Base-by-base conservation (phyloP, 2,329 filamentous ascomycete genomes). In the Phoma herbarum region DNA sequence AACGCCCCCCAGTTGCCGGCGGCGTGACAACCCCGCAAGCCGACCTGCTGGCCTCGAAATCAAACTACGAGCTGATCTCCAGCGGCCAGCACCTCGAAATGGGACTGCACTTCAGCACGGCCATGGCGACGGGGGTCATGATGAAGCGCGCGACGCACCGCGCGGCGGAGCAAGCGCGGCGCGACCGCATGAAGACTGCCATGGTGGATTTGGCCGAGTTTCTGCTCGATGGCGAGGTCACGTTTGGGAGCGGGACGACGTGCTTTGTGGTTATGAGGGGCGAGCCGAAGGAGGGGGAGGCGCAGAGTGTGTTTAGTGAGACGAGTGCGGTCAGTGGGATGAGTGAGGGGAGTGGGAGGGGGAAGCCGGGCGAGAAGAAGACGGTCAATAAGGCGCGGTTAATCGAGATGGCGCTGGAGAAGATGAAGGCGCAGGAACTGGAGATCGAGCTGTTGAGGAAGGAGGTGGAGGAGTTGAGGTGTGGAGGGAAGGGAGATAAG, bases 51-150 rank as follows among this genome's bases (percentile, higher is more conserved):
- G 70, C 70, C 20, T 68, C 66, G 10, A 73, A 73, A 58, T 67
- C 63, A 50, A 73, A 73, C 57, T 73, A 73, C 47, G 70, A 73
- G 47, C 59, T 71, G 23, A 73, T 73, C 11, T 70, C 69, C 20
- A 66, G 64, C 1, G 70, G 70, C 48, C 66, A 71, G 35, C 70
- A 73, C 42, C 57, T 71, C 8, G 70, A 73, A 57, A 73, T 73
- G 70, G 70, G 70, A 8, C 45, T 73, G 25, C 70, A 73, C 55
- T 73, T 73, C 48, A 72, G 69, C 55, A 71, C 69, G 29, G 69
- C 70, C 55, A 73, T 73, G 70, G 69, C 70, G 16, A 71, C 70
- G 0, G 70, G 70, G 42, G 69, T 73, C 12, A 73, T 73, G 70
- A 73, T 73, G 70, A 71, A 70, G 59, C 68, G 70, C 39, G 70